These are phyloP conservation scores for Termitomyces sp. DNA, from an alignment of 768 basidiomycete genomes.

Conservation along the genomic window DNA sequence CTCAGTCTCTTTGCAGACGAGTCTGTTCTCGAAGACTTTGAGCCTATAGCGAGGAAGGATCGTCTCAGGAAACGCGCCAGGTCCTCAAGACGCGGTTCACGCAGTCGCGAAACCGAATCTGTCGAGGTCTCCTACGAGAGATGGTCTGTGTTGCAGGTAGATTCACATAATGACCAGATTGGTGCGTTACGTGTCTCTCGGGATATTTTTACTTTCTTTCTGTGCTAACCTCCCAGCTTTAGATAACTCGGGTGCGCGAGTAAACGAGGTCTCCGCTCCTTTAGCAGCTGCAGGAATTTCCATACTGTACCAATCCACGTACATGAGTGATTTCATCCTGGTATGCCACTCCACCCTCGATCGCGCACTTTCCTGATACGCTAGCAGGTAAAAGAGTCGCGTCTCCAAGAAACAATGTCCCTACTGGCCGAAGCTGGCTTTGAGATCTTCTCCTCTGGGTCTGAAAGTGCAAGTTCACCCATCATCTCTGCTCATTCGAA, in stretches of 20 bases:
- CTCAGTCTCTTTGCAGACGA: constrained; percentile 73
- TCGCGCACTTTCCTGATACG: constrained; percentile 9
- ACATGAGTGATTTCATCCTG: constrained; percentile 81
- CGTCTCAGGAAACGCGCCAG: constrained; percentile 43
- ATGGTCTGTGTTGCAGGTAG: constrained; percentile 81
- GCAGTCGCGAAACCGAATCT: constrained; percentile 38
- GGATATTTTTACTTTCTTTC: neutral
- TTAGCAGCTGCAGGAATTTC: constrained; percentile 76
- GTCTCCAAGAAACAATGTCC: constrained; percentile 60
- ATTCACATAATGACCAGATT: constrained; percentile 71
- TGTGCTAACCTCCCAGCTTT: constrained; percentile 1
- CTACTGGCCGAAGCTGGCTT: constrained; percentile 65
- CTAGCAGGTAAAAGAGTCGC: constrained; percentile 62
- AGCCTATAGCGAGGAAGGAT: constrained; percentile 58
- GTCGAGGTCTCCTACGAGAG: constrained; percentile 71
- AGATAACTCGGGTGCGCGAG: constrained; percentile 72
- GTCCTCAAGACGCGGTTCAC: constrained; percentile 26
- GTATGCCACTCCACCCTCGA: constrained; percentile 37
- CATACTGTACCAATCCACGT: constrained; percentile 81
- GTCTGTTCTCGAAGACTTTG: constrained; percentile 55
- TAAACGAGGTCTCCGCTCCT: constrained; percentile 74
- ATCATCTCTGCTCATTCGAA: constrained; percentile 17
- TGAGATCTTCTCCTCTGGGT: constrained; percentile 55
- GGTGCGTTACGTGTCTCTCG: constrained; percentile 39
- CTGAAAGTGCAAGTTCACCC: constrained; percentile 33